Evolutionary conservation across 2,329 filamentous ascomycete genomes (phyloP).

Genomic region (Microsporum canis): DNA sequence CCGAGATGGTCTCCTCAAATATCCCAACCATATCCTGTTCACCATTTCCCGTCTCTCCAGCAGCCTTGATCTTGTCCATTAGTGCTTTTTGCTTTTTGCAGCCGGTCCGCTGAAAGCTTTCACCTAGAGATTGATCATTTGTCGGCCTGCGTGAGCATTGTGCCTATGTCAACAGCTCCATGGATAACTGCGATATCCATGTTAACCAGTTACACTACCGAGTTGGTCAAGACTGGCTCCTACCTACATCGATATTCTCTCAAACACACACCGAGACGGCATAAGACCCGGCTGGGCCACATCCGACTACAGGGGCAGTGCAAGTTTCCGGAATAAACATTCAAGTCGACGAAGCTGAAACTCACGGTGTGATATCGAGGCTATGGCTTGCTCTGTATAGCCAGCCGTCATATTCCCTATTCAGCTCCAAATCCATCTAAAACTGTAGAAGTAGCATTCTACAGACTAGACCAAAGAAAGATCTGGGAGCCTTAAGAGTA

Average conservation of each 20-base stretch:
- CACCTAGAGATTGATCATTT: background rate
- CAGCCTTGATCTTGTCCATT: background rate
- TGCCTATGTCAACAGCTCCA: background rate
- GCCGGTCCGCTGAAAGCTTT: background rate
- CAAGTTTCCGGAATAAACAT: constrained; percentile 18
- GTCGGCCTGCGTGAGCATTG: background rate
- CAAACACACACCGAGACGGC: constrained; percentile 34
- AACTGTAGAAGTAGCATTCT: too few species aligned
- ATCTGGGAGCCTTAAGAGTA: too few species aligned
- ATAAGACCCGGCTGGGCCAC: constrained; percentile 39
- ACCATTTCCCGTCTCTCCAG: background rate
- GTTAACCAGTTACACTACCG: background rate
- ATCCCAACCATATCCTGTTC: background rate
- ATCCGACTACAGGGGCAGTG: constrained; percentile 36
- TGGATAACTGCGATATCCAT: background rate
- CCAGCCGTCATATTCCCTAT: background rate
- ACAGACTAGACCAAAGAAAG: too few species aligned
- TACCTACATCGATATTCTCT: constrained; percentile 34
- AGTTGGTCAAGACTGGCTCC: background rate
- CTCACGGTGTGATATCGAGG: background rate
- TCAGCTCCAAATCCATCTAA: too few species aligned
- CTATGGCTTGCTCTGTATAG: background rate
- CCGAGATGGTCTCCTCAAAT: background rate
- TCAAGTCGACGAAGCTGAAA: background rate
- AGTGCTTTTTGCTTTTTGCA: background rate